Evolutionary conservation across 192 early-diverging fungal genomes (phyloP), one percentile per base, ranked within the genome.

Genomic region (Linnemannia zychae): DNA sequence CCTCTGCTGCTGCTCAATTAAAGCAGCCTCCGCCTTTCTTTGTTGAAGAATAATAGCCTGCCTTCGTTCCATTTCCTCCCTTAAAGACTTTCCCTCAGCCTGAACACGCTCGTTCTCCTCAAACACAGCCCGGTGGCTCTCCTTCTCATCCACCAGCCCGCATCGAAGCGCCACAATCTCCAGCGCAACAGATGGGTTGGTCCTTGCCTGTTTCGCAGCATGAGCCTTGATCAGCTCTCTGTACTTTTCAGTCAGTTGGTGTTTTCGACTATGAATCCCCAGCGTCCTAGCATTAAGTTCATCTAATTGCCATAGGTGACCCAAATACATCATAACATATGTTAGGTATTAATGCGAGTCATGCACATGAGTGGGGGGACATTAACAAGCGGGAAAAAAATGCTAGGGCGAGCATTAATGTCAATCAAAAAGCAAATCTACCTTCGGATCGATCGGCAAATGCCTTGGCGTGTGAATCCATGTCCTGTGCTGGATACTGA

Each of bases 401-500:
- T 7, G 28, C 0, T 11, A 28, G 2, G n/a, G 52, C 11, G 12
- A n/a, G n/a, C n/a, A n/a, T 15, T 15, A 28, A 31, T 28, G 40
- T 15, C 22, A 24, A 63, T 24, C 57, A 0, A 28, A 24, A 3
- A n/a, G n/a, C 28, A 31, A 15, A 31, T 13, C 11, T 75, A 84
- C 82, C 67, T 60, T 79, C 67, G 12, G 72, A 70, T 72, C 57
- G 72, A 34, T 60, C 75, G 17, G 28, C 52, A 49, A 78, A 81
- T 16, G 71, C 82, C 24, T 75, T 85, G 57, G 83, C 76, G 44
- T 89, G 84, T 1, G 66, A 44, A 34, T 87, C 80, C 38, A 89
- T 49, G 67, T 92, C 91, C 44, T 75, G 80, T 0, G 91, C 86
- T 3, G 93, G 93, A 73, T 94, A 92, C 84, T 95, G 94, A 72